A percentile compares a stretch with the other conserved stretches of the same genome.
Evolutionary conservation across 345 rosid genomes (phyloP).

Genomic region (Brassica cretica): DNA sequence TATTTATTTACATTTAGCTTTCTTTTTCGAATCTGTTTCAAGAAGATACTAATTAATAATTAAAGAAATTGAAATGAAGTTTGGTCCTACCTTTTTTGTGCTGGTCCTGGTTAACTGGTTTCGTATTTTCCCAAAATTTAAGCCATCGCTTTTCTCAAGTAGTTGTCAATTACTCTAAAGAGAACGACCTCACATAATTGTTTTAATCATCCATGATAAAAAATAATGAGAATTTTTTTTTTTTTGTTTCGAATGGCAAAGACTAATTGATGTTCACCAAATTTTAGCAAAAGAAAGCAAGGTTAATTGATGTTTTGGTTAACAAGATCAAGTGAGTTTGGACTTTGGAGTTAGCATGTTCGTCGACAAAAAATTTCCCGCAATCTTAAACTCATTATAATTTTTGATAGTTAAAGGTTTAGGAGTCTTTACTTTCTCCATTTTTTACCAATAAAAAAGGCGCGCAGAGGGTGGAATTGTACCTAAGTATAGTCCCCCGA

Average conservation of each 20-base stretch:
- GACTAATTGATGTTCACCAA: not conserved
- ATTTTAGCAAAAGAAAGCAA: too few relatives aligned
- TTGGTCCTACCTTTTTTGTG: slow-evolving; percentile 32
- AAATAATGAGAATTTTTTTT: not conserved
- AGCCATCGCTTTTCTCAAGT: slow-evolving; percentile 18
- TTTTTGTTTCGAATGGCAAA: not conserved
- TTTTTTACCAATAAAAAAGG: too few relatives aligned
- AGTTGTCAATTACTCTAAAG: slow-evolving; percentile 12
- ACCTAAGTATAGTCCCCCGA: too few relatives aligned
- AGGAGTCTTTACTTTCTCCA: too few relatives aligned
- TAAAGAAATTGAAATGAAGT: not conserved
- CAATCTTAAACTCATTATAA: too few relatives aligned
- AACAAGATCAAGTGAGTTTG: too few relatives aligned
- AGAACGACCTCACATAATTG: slow-evolving; percentile 12
- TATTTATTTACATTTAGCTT: not conserved
- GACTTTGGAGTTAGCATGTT: too few relatives aligned
- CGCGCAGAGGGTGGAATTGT: too few relatives aligned
- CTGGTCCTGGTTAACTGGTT: not conserved
- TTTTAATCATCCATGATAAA: not conserved
- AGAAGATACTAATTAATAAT: not conserved
- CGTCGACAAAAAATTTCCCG: too few relatives aligned
- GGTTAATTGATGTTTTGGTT: not conserved
- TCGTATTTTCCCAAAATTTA: slow-evolving; percentile 1
- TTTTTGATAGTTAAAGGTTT: too few relatives aligned
- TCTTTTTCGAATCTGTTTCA: not conserved